Conservation (phyloP, 495 filamentous ascomycete genomes). For the Cercophora sp. region DNA sequence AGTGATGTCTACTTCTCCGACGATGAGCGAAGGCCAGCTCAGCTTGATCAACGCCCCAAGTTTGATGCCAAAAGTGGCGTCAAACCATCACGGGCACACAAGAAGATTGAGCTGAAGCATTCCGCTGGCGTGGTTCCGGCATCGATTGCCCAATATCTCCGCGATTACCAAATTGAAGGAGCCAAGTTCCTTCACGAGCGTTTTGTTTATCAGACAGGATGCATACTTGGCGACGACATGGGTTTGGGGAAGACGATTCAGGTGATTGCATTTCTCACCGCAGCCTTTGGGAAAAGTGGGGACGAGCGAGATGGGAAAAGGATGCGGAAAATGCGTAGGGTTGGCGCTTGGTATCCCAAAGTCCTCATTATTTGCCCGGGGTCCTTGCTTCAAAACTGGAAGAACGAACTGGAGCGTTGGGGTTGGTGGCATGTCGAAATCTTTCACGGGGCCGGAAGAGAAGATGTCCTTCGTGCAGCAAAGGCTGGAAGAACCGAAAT, state of each 20-base stretch:
- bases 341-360: slow-evolving; percentile 74
- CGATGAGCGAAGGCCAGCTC: slow-evolving; percentile 58
- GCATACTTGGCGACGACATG: slow-evolving; percentile 94
- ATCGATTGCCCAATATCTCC: slow-evolving; percentile 85
- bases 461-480: slow-evolving; percentile 68
- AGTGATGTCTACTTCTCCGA: slow-evolving; percentile 84
- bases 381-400: slow-evolving; percentile 86
- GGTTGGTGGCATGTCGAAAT: slow-evolving; percentile 90
- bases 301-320: slow-evolving; percentile 83
- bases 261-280: slow-evolving; percentile 90
- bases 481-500: slow-evolving; percentile 74
- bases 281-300: slow-evolving; percentile 90
- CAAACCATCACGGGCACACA: slow-evolving; percentile 61
- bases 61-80: slow-evolving; percentile 54
- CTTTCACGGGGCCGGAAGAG: slow-evolving; percentile 74
- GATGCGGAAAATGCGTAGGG: slow-evolving; percentile 83
- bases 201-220: slow-evolving; percentile 90
- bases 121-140: slow-evolving; percentile 86
- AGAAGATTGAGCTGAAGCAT: slow-evolving; percentile 68
- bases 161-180: slow-evolving; percentile 87
- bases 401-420: slow-evolving; percentile 78
- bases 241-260: slow-evolving; percentile 96
- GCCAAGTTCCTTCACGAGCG: slow-evolving; percentile 80
- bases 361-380: slow-evolving; percentile 87
- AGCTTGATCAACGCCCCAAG: slow-evolving; percentile 63